Percentiles rank a stretch among this genome's conserved stretches.
These are phyloP conservation scores for Ophiostoma australiae DNA, from an alignment of 2,329 filamentous ascomycete genomes.

Conservation along the genomic window DNA sequence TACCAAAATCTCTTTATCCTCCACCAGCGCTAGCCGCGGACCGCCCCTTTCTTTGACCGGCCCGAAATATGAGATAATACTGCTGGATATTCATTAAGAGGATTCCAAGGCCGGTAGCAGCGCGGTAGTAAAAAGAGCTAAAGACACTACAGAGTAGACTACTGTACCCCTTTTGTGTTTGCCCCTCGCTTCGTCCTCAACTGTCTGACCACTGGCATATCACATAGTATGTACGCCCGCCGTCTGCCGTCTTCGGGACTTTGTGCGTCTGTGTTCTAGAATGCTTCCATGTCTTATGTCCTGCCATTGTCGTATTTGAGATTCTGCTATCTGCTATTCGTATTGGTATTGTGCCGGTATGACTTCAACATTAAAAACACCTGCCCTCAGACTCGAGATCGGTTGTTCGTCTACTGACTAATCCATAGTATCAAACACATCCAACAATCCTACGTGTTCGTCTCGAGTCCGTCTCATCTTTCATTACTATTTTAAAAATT, in stretches of 20 bases:
- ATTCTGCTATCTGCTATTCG: not conserved
- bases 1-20: not conserved
- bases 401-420: not conserved
- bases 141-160: not conserved
- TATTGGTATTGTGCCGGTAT: not conserved
- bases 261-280: conserved; percentile 5
- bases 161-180: not conserved
- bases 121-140: not conserved
- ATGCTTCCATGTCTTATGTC: not conserved
- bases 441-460: not conserved
- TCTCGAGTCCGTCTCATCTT: conserved; percentile 11
- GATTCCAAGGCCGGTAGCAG: not conserved
- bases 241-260: not conserved
- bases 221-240: too few species aligned
- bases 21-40: conserved; percentile 8
- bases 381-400: not conserved
- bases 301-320: not conserved
- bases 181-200: not conserved
- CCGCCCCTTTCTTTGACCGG: conserved; percentile 11
- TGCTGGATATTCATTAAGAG: not conserved
- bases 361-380: not conserved
- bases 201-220: not conserved
- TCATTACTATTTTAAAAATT: not conserved
- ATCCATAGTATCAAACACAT: not conserved
- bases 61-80: conserved; percentile 14